phyloP scores from a whole-genome alignment of 169 alveolate species.

The Amoebophrya sp. region DNA sequence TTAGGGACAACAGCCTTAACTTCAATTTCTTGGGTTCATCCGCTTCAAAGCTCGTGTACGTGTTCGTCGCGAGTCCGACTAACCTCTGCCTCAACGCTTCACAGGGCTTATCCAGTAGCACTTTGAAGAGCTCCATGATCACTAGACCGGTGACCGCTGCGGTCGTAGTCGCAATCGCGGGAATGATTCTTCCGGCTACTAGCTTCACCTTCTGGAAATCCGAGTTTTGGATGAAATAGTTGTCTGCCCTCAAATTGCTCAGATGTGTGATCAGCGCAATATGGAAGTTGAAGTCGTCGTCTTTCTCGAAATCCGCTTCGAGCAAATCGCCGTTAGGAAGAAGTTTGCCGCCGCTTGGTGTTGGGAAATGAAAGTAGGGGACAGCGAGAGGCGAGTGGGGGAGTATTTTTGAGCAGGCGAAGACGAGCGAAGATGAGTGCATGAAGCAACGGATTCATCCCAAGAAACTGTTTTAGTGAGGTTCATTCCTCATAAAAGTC shows the following conservation, averaged over 20 bases:
- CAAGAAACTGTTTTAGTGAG: too few relatives aligned
- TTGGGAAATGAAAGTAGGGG: too few relatives aligned
- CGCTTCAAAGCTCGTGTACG: conserved; percentile 46
- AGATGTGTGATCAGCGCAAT: conserved; percentile 92
- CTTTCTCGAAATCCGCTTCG: conserved; percentile 97
- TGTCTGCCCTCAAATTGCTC: conserved; percentile 92
- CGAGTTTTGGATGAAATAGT: conserved; percentile 70
- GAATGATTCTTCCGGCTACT: conserved; percentile 98
- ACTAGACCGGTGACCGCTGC: conserved; percentile 97
- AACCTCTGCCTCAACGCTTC: neutral
- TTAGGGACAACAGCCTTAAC: too few relatives aligned
- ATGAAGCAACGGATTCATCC: too few relatives aligned
- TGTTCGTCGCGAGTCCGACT: conserved; percentile 42
- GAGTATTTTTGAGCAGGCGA: too few relatives aligned
- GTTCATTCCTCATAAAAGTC: too few relatives aligned
- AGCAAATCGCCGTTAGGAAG: too few relatives aligned
- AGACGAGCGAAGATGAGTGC: too few relatives aligned
- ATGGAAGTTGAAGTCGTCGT: conserved; percentile 94
- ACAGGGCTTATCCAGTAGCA: neutral
- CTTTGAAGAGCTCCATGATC: conserved; percentile 82
- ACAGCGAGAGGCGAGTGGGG: too few relatives aligned
- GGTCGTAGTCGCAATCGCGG: conserved; percentile 99
- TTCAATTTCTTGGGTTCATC: conserved; percentile 10
- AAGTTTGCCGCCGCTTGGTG: too few relatives aligned
- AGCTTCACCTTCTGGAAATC: conserved; percentile 85